Base-by-base conservation (phyloP, 208 protist species). In the Leishmania amazonensis region DNA sequence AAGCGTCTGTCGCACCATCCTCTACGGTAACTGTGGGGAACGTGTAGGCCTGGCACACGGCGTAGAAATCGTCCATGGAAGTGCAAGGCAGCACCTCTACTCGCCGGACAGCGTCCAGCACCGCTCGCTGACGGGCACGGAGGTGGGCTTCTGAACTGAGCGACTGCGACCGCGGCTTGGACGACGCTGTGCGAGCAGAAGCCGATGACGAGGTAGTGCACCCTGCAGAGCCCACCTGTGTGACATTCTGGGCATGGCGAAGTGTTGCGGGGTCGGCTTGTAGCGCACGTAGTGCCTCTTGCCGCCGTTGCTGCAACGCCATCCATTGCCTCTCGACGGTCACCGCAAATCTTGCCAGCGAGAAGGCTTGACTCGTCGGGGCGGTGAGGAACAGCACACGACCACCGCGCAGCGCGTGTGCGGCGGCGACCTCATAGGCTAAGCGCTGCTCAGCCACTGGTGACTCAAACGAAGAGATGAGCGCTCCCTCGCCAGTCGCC, bases 51-150 rank as follows among this genome's bases (percentile, higher is more conserved):
- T 70, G 58, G 49, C 85, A 88, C 7, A 88, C 83, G 40, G 81
- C 87, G 68, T 81, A 83, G 58, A 90, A 38, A 51, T 91, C 88
- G 1, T 78, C 71, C 60, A 93, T 71, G 58, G 88, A 85, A 6
- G 83, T 75, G 79, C 92, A 95, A 53, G 81, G 42, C 35, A 95
- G 78, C 64, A 90, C 92, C 67, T 90, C 87, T 1, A 95, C 71
- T 19, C 89, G 88, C 3, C 51, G 57, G 7, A 95, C 78, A 13
- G 86, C 85, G 5, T 73, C 81, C 68, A 91, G 80, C 57, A 93
- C 82, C 1, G 78, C 67, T 17, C 78, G 67, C 82, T 85, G 80
- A 17, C 81, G 84, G 24, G 60, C 65, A 65, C 28, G 79, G n/a
- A 83, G n/a, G 5, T 73, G 67, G 9, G 13, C 45, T 5, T 31